Base-by-base conservation (phyloP, 139 green algal species). In the Chlamydomonas sp. region DNA sequence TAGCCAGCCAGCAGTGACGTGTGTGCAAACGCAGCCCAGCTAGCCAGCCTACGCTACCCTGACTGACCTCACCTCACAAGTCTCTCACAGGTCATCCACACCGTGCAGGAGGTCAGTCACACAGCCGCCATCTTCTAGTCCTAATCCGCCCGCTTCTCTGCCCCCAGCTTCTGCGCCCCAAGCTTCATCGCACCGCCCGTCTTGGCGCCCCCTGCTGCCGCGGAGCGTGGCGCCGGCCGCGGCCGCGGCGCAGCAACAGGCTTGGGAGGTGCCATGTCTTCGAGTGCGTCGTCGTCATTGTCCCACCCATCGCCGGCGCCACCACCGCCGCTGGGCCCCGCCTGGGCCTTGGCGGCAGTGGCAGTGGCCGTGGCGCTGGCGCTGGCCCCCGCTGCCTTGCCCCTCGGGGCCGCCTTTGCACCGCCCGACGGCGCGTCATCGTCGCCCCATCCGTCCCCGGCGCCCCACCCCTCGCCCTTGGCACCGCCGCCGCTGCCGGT, bases 101-200 rank as follows among this genome's bases (percentile, higher is more conserved):
- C n/a, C n/a, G n/a, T n/a, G n/a, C n/a, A n/a, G n/a, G n/a, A n/a
- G n/a, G n/a, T n/a, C n/a, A n/a, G n/a, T n/a, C n/a, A n/a, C n/a
- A n/a, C n/a, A n/a, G n/a, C n/a, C n/a, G n/a, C n/a, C n/a, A n/a
- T n/a, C n/a, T n/a, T n/a, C n/a, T n/a, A n/a, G n/a, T n/a, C 43
- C 43, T 54, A 54, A 20, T 54, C 34, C 13, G 6, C 10, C 13
- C 20, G 6, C 50, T 73, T 73, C 35, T 73, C 35, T 29, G 37
- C 69, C 16, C 69, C 69, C 35, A 74, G 69, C 37, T 74, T 74
- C 58, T 68, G 58, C 2, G 26, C 69, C 6, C 69, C 69, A 59
- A 74, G 57, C 69, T 68, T 74, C 35, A 58, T 73, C 2, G 48
- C 22, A 4, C 33, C 29, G 29, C n/a, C 30, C 10, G 65, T 48